Base-by-base conservation (phyloP, 2,329 filamentous ascomycete species). In the Metarhizium sp. region DNA sequence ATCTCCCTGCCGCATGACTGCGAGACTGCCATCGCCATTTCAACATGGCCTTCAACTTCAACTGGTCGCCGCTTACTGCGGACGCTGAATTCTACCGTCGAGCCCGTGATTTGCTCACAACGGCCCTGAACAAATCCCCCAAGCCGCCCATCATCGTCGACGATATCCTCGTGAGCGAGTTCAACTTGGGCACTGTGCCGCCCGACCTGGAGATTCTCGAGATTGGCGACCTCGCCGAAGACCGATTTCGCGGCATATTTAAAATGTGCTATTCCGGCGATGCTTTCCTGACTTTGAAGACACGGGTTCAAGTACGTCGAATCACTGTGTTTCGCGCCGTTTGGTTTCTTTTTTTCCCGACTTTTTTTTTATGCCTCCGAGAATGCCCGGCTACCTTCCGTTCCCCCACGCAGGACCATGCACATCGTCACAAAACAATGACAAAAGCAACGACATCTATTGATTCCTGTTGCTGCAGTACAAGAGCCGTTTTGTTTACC, bases 11-110 rank as follows among this genome's bases (percentile, higher is more conserved):
- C 61, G 60, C 62, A 73, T 73, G 71, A 63, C 66, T 58, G 60
- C 64, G 64, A 65, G 63, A 62, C 63, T 54, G 62, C 65, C 61
- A 67, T 61, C 60, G 75, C 74, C 73, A 75, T 75, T 73, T 74
- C 73, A 79, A 75, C 74, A 99, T 99, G 94, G 94, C 94, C 64
- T 99, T 99, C 88, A 97, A 97, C 80, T 99, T 99, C 88, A 97
- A 97, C 90, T 99, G 94, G 94, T 96, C 91, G 82, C 94, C 94
- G 69, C 81, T 99, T 62, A 94, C 95, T 75, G 92, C 92, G 68
- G 94, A 97, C 76, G 92, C 90, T 67, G 83, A 85, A 64, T 94
- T 94, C 73, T 92, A 92, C 74, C 84, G 88, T 69, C 87, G 91
- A 64, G 92, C 94, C 52, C 88, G 92, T 71, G 92, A 97, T 70